Base-by-base conservation (phyloP, 2,329 filamentous ascomycete species). In the Chaetomium olivaceum region DNA sequence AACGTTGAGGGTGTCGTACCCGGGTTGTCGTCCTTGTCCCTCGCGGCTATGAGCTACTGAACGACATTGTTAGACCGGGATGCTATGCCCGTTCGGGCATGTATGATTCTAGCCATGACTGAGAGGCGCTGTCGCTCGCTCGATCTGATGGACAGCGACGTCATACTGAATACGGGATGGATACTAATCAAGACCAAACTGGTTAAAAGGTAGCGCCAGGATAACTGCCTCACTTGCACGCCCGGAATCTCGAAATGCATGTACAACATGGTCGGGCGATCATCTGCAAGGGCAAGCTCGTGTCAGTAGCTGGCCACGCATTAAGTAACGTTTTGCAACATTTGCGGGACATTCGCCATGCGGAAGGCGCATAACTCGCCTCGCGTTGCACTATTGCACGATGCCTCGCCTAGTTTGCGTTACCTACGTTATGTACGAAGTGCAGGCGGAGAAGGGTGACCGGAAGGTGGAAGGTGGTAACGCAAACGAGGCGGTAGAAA, bases 251-350 rank as follows among this genome's bases (percentile, higher is more conserved):
- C 39, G 39, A n/a, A 19, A 43, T 43, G 39, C 21, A 43, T 21
- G 39, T 16, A 3, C 46, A 51, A 52, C 60, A 23, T 33, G 54
- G 33, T 12, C 52, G 54, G 46, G 29, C 50, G 50, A 57, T 23
- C 25, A 29, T 21, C 33, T n/a, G 33, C 23, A 29, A n/a, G 50
- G 23, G 39, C 23, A 27, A 12, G 51, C 54, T 69, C 69, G 65
- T 66, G 62, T 69, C 65, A 63, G 64, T 61, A 29, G 58, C 57
- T 57, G 36, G 43, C 58, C 66, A 50, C 50, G 62, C 62, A 25
- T 48, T 33, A 21, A 43, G 60, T 21, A 62, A 59, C 57, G 48
- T 27, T 48, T 23, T 48, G 58, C 58, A 27, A 39, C 61, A 52
- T 51, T 29, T 56, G 25, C 31, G 46, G 46, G 14, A 52, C 12